A percentile compares a stretch with the other conserved stretches of the same genome.
phyloP scores from a whole-genome alignment of 495 filamentous ascomycete genomes.

The Astrothelium macrocarpum region DNA sequence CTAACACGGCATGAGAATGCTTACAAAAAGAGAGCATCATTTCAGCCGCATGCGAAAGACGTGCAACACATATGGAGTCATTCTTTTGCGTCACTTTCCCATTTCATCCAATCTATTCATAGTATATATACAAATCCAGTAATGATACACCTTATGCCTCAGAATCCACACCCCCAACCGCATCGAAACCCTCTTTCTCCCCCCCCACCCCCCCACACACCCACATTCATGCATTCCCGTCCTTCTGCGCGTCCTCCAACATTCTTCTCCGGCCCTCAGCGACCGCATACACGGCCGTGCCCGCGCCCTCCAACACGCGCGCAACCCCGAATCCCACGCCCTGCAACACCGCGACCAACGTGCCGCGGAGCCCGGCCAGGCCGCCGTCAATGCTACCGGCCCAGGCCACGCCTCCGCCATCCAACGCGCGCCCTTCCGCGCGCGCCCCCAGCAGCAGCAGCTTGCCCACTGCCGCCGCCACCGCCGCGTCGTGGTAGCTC shows the following conservation, averaged over 20 bases:
- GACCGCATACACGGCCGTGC: slow-evolving; percentile 72
- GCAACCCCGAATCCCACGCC: slow-evolving; percentile 66
- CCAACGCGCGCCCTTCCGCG: slow-evolving; percentile 73
- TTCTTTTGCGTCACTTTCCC: not conserved
- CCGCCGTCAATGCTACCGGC: slow-evolving; percentile 77
- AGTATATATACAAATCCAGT: not conserved
- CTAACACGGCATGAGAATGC: not conserved
- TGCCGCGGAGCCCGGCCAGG: slow-evolving; percentile 67
- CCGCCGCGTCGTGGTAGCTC: slow-evolving; percentile 63
- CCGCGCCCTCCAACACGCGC: slow-evolving; percentile 60
- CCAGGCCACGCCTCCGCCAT: slow-evolving; percentile 69
- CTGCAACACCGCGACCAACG: slow-evolving; percentile 70
- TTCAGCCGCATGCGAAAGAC: not conserved
- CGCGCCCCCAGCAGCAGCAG: slow-evolving; percentile 76
- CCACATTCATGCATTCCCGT: slow-evolving; percentile 5
- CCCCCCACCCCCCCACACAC: not conserved
- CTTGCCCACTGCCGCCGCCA: slow-evolving; percentile 76
- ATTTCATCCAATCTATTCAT: not conserved
- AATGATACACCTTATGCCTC: not conserved
- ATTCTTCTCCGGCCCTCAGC: slow-evolving; percentile 67
- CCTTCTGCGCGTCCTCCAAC: slow-evolving; percentile 65
- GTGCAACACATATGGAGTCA: not conserved
- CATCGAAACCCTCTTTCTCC: not conserved
- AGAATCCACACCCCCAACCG: not conserved
- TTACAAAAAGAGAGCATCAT: not conserved